Conservation (phyloP, 768 basidiomycete species). For the Tulasnella sp. region DNA sequence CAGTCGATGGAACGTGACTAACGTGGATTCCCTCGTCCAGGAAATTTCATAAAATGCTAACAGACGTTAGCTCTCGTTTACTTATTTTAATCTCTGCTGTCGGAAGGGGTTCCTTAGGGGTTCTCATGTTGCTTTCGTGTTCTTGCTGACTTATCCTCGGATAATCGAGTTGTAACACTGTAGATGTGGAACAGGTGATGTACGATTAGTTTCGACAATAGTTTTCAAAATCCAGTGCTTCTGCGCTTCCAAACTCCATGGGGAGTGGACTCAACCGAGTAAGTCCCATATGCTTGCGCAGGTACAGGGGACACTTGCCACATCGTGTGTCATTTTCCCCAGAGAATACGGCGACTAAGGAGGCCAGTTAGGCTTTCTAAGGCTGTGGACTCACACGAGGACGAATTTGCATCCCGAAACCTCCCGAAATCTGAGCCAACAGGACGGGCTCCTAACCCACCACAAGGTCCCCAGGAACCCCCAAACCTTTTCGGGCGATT, state of each 20-base stretch:
- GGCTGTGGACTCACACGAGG: background rate
- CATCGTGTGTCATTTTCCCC: too few species aligned
- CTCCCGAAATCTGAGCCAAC: background rate
- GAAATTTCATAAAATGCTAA: conserved; percentile 20
- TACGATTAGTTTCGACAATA: background rate
- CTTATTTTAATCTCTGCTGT: background rate
- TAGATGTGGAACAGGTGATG: background rate
- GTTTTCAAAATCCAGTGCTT: background rate
- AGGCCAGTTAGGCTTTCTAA: background rate
- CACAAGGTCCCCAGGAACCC: background rate
- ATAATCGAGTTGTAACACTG: background rate
- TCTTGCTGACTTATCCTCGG: background rate
- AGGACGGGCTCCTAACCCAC: background rate
- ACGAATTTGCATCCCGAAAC: background rate
- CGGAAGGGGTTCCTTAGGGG: background rate
- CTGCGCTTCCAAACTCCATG: background rate
- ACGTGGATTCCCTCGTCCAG: background rate
- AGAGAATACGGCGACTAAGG: background rate
- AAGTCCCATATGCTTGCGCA: background rate
- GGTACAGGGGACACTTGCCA: too few species aligned
- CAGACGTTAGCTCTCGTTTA: background rate
- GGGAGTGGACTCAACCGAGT: background rate
- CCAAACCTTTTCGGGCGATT: background rate
- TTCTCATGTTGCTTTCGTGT: background rate
- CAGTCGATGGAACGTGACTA: background rate